Evolutionary conservation across 2,329 filamentous ascomycete genomes (phyloP), one percentile per base, ranked within the genome.

Genomic region (Ampelomyces quisqualis): DNA sequence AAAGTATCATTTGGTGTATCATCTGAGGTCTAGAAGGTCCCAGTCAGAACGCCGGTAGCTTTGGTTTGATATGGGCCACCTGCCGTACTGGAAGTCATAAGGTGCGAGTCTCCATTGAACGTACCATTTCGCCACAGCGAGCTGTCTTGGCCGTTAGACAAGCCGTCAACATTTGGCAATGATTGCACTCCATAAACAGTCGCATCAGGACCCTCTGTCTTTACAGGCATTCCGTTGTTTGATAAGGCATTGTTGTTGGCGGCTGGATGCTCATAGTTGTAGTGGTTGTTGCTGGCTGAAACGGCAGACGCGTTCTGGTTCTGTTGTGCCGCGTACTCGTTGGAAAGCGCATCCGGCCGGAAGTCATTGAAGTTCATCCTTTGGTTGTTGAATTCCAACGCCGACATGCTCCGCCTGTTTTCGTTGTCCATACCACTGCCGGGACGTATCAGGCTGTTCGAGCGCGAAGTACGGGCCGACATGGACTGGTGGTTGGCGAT

Each of bases 381-480:
- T n/a, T 51, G 43, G 35, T 61, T 64, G 14, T 49, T 55, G 40
- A 65, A 65, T 27, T 68, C 64, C 26, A 68, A 45, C 7, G 58
- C 59, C 7, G 63, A 67, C 53, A 68, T 58, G 52, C 63, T 68
- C 23, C 66, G 55, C 29, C 67, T 54, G 40, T 67, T 65, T 34
- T 69, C 64, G 33, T 24, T 24, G 22, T 65, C 62, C 17, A 62
- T 60, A 9, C 65, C 61, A 38, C 54, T 66, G 38, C 55, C 58
- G 13, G 72, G 71, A 11, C 68, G 68, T 40, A 75, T 74, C 49
- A 76, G 53, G 57, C 73, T 75, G 61, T 75, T 76, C 15, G 73
- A 72, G 35, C 73, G 62, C 38, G 73, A 76, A 5, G 73, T 72
- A 18, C 73, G 65, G 35, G 69, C 70, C 34, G 73, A 77, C 57